Conservation (phyloP, 106 monocot species). For the Agapanthus africanus region DNA sequence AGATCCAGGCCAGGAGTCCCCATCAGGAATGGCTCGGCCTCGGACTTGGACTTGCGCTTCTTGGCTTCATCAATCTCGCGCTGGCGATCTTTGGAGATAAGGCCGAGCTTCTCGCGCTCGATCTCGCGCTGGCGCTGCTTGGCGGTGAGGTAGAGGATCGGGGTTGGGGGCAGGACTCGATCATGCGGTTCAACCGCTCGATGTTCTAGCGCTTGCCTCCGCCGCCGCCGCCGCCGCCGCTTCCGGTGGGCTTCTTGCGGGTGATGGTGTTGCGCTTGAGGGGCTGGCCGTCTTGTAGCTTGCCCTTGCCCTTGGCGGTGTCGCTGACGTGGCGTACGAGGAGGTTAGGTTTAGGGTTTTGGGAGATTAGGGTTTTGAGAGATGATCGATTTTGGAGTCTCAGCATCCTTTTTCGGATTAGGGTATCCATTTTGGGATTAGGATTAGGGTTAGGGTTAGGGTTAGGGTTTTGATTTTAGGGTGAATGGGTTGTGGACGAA, state of each 20-base stretch:
- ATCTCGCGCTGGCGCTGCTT: slow-evolving; percentile 59
- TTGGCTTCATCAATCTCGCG: slow-evolving; percentile 53
- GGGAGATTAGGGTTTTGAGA: too few species aligned
- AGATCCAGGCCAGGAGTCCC: slow-evolving; percentile 73
- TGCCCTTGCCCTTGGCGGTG: slow-evolving; percentile 94
- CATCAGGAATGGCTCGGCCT: slow-evolving; percentile 30
- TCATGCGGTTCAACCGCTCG: slow-evolving; percentile 33
- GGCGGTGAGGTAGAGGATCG: slow-evolving; percentile 52
- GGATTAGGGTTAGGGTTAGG: too few species aligned
- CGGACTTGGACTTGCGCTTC: slow-evolving; percentile 1
- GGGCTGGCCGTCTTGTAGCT: slow-evolving; percentile 51
- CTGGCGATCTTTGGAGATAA: slow-evolving; percentile 66
- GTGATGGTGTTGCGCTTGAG: slow-evolving; percentile 59
- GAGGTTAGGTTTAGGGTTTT: slow-evolving; percentile 9
- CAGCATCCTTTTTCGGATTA: too few species aligned
- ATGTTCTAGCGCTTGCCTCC: slow-evolving; percentile 13
- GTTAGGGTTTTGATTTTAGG: too few species aligned
- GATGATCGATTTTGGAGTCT: too few species aligned
- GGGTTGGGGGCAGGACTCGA: slow-evolving; percentile 65
- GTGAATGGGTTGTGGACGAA: too few species aligned
- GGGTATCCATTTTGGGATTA: too few species aligned
- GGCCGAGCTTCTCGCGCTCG: slow-evolving; percentile 79
- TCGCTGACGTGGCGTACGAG: slow-evolving; percentile 56
- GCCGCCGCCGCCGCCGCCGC: slow-evolving; percentile 15
- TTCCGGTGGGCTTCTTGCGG: slow-evolving; percentile 24